Evolutionary conservation across 345 rosid species (phyloP), one percentile per base, ranked within the genome.

Genomic region (Pistacia integerrima): DNA sequence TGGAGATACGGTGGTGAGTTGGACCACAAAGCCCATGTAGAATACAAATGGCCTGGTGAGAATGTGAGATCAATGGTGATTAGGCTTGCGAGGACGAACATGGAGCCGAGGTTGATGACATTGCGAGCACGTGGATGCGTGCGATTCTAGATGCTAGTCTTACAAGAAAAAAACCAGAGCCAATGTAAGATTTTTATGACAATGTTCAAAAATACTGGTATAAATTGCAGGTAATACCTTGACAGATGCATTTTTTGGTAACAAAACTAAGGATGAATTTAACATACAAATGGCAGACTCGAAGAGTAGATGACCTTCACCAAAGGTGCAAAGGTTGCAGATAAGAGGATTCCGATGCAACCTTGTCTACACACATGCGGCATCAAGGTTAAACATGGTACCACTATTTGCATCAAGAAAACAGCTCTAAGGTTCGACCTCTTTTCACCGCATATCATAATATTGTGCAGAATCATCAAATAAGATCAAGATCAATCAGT

Each of bases 1-100:
- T 90, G 97, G 74, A 78, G 95, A 93, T 49, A 83, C 89, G 90
- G 88, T 69, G 62, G 90, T 69, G 97, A 91, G 83, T 71, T 66
- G 70, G 94, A 91, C 71, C 91, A 93, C 30, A 93, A 87, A 73
- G 90, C 88, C 70, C 97, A 90, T 78, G 80, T 93, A 55, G 92
- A 84, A 73, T 89, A 94, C 86, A 90, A 93, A 85, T 94, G 97
- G 97, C 95, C 97, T 10, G 92, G 95, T 80, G 98, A 94, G 79
- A 86, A 87, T 74, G 82, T 93, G 67, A 84, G 81, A 72, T 86
- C 92, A 3, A 82, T 79, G 64, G 84, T 81, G 38, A 67, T 74
- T 72, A 80, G 90, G 83, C 86, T 93, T 72, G 90, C 88, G 55
- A 80, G 80, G 77, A 56, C 70, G 94, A 91, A 77, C 85, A 87